Percentiles rank a stretch among this genome's conserved stretches.
Evolutionary conservation across 2,329 filamentous ascomycete genomes (phyloP).

Genomic region (Aschersonia sp.): DNA sequence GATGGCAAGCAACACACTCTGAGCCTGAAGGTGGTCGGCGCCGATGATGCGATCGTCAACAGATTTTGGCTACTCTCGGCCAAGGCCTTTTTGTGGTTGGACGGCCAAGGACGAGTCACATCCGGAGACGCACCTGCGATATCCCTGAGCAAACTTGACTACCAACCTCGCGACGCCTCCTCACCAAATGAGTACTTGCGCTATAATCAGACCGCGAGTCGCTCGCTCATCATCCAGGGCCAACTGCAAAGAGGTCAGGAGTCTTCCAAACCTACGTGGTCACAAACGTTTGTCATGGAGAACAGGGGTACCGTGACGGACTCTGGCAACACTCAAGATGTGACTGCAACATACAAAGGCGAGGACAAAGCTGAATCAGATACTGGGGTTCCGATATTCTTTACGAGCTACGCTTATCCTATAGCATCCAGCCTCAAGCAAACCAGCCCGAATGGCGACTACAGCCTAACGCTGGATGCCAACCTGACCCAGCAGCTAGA

Average conservation of each 20-base stretch:
- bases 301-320: constrained; percentile 31
- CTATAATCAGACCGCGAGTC: constrained; percentile 35
- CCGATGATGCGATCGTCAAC: constrained; percentile 37
- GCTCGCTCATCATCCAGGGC: constrained; percentile 44
- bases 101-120: constrained; percentile 31
- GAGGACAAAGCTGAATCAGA: constrained; percentile 4
- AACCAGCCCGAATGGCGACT: constrained; percentile 1
- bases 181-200: background rate
- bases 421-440: constrained; percentile 2
- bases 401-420: constrained; percentile 6
- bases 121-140: constrained; percentile 9
- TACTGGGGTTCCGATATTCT: background rate
- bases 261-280: constrained; percentile 27
- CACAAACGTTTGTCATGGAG: constrained; percentile 39
- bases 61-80: constrained; percentile 58
- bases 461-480: constrained; percentile 13
- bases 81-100: constrained; percentile 69
- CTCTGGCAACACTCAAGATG: constrained; percentile 24
- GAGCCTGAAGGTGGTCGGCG: constrained; percentile 50
- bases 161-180: background rate
- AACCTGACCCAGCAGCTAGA: constrained; percentile 25
- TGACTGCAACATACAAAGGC: constrained; percentile 7
- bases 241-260: constrained; percentile 24
- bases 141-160: background rate
- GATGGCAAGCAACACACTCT: constrained; percentile 54